Evolutionary conservation across 306 rosid species (phyloP), one percentile per base, ranked within the genome.

Genomic region (Dicorynia guianensis): DNA sequence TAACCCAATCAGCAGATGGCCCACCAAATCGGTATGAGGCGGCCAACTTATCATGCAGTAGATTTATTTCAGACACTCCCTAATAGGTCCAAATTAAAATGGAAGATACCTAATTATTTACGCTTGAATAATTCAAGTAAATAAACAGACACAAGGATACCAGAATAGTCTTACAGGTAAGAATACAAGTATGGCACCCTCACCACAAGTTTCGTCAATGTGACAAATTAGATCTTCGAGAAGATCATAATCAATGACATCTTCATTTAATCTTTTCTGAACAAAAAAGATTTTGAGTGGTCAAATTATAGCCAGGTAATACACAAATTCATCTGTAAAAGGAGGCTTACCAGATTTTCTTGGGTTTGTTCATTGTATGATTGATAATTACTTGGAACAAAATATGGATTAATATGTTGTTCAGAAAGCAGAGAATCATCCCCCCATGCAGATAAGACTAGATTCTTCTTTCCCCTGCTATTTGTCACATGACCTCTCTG

Each of bases 101-200:
- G 40, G 39, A 76, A 57, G 57, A 49, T 30, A 58, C 6, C 11
- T 54, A 55, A 69, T 25, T 33, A 71, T 39, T 40, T 40, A 14
- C 58, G 35, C 67, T 6, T 39, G 75, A 34, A 75, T 77, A 71
- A 36, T n/a, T 47, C 11, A 19, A 35, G 69, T 66, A 73, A 61
- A 35, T 49, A 18, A 46, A 18, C n/a, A 42, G 55, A 62, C 76
- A 56, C 38, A 77, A 61, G 79, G 79, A 65, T 46, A 61, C 62
- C 46, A 6, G 62, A 67, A 71, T 72, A 73, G 59, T 65, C 90
- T 87, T 88, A 93, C 98, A 69, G 98, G 97, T 86, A 94, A 86
- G 84, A 94, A 94, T 46, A 94, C 95, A 82, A 94, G 98, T 83
- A 94, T 83, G 75, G 96, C 88, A 55, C 97, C 98, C 82, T 87